A percentile compares a stretch with the other conserved stretches of the same genome.
These are phyloP conservation scores for Neoboletus subvelutipes DNA, from an alignment of 768 basidiomycete genomes.

Conservation along the genomic window DNA sequence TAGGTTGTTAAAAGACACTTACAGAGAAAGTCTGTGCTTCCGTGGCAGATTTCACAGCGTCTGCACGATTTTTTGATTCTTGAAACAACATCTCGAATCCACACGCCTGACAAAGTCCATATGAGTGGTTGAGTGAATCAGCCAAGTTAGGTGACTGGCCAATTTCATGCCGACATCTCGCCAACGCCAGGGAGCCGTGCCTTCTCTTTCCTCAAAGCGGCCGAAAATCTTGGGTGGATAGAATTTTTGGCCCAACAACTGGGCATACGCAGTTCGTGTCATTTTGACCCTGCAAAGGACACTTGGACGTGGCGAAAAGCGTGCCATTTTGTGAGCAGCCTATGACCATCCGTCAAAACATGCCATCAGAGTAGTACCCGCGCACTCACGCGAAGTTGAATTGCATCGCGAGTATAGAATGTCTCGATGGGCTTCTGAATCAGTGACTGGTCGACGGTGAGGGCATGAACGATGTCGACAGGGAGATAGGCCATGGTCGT, in stretches of 20 bases:
- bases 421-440: conserved; percentile 86
- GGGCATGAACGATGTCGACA: conserved; percentile 69
- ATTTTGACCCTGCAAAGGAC: conserved; percentile 64
- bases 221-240: conserved; percentile 90
- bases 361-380: background rate
- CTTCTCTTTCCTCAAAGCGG: conserved; percentile 62
- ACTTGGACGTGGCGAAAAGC: conserved; percentile 76
- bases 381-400: conserved; percentile 75
- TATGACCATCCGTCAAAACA: conserved; percentile 32
- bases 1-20: conserved; percentile 18
- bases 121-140: background rate
- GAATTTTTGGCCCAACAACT: conserved; percentile 88
- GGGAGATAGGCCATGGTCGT: conserved; percentile 78
- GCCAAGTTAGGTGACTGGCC: conserved; percentile 40
- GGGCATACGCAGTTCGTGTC: conserved; percentile 93
- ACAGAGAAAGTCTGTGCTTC: conserved; percentile 51
- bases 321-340: conserved; percentile 86
- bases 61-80: conserved; percentile 66
- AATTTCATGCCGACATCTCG: conserved; percentile 92
- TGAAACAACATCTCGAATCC: conserved; percentile 97
- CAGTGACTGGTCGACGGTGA: conserved; percentile 61
- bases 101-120: conserved; percentile 57
- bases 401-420: conserved; percentile 94
- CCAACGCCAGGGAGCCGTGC: conserved; percentile 70
- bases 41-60: conserved; percentile 33